A percentile compares a stretch with the other conserved stretches of the same genome.
Conservation (phyloP, 768 basidiomycete species). For the Cystofilobasidium capitatum region DNA sequence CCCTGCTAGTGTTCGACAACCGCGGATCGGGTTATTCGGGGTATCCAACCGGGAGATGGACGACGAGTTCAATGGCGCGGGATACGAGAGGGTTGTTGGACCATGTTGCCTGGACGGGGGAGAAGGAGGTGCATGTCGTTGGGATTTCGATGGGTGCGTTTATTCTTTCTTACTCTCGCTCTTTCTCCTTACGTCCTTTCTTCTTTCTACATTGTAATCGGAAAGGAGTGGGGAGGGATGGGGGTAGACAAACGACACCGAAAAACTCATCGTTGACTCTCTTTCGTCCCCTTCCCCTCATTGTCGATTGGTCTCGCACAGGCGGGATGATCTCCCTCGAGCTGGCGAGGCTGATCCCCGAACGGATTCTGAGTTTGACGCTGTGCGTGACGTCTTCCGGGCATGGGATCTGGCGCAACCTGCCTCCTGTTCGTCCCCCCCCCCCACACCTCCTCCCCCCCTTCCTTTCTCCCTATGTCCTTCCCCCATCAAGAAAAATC, state of each 20-base stretch:
- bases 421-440: conserved; percentile 45
- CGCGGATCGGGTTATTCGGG: conserved; percentile 77
- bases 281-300: background rate
- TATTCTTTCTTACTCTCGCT: too few species aligned
- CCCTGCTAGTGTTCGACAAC: conserved; percentile 70
- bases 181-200: background rate
- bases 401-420: conserved; percentile 49
- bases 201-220: too few species aligned
- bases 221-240: too few species aligned
- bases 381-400: conserved; percentile 64
- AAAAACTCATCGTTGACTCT: too few species aligned
- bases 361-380: conserved; percentile 57
- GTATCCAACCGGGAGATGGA: too few species aligned
- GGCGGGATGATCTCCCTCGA: conserved; percentile 41
- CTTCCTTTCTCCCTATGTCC: background rate
- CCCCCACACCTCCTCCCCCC: background rate
- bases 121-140: conserved; percentile 54
- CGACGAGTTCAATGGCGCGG: conserved; percentile 68
- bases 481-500: conserved; percentile 40
- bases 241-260: too few species aligned
- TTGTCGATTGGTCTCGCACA: too few species aligned
- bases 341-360: conserved; percentile 55
- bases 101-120: conserved; percentile 59
- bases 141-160: conserved; percentile 21
- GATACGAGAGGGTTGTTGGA: conserved; percentile 60